These are phyloP conservation scores for Dalechampia spathulata DNA, from an alignment of 441 rosid species.

Conservation along the genomic window DNA sequence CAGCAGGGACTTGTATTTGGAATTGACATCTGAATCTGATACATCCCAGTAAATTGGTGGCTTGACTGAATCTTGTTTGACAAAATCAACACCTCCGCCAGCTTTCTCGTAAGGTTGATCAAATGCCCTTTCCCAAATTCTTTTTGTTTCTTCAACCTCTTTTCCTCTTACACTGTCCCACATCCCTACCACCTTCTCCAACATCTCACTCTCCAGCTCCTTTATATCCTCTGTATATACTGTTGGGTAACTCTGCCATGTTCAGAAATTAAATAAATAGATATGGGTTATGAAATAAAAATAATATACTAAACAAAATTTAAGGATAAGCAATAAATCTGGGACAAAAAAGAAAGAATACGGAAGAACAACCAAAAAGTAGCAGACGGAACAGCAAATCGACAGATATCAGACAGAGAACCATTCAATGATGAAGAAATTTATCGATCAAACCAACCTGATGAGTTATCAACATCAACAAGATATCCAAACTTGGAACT, in stretches of 20 bases:
- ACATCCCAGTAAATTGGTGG: conserved; percentile 55
- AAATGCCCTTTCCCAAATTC: conserved; percentile 53
- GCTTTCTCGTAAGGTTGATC: conserved; percentile 83
- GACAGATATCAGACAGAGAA: neutral
- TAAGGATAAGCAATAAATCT: neutral
- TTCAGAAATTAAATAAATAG: conserved; percentile 7
- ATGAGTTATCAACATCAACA: conserved; percentile 74
- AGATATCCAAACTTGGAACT: conserved; percentile 61
- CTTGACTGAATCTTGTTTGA: conserved; percentile 20
- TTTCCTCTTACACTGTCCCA: conserved; percentile 42
- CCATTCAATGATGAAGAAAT: neutral
- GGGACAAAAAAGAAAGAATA: neutral
- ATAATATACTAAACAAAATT: neutral
- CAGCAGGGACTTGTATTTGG: conserved; percentile 56
- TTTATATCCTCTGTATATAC: conserved; percentile 64
- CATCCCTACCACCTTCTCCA: conserved; percentile 36
- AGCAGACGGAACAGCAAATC: neutral
- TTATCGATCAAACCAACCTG: conserved; percentile 36
- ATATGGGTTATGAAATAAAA: neutral
- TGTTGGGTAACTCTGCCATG: conserved; percentile 68
- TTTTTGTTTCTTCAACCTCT: conserved; percentile 47
- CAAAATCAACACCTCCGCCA: conserved; percentile 42
- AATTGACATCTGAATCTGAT: conserved; percentile 57
- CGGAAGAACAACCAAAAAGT: neutral
- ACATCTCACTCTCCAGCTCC: conserved; percentile 33